These are phyloP conservation scores for Neofusicoccum ribis DNA, from an alignment of 2,329 filamentous ascomycete species.

Conservation along the genomic window DNA sequence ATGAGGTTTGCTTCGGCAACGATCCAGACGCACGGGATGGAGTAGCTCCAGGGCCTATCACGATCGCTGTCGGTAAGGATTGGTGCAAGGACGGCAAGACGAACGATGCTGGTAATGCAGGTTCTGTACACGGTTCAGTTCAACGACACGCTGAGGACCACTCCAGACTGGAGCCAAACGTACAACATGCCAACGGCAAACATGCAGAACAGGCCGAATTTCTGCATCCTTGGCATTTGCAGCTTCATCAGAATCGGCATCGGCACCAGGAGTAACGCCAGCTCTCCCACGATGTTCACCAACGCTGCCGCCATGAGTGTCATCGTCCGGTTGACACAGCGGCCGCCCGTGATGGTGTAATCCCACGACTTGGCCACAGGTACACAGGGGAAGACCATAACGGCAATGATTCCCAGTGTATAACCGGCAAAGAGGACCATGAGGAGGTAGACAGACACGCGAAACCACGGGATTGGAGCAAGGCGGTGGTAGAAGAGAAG, in stretches of 20 bases:
- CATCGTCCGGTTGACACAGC: conserved; percentile 25
- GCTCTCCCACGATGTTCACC: conserved; percentile 28
- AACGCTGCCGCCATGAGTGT: conserved; percentile 28
- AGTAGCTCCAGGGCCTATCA: background rate
- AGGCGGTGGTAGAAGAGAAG: conserved; percentile 24
- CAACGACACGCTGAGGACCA: background rate
- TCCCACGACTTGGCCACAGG: conserved; percentile 29
- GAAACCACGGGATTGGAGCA: conserved; percentile 25
- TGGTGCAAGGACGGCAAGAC: conserved; percentile 23
- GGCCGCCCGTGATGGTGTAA: conserved; percentile 20
- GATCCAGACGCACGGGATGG: background rate
- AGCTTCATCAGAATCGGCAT: conserved; percentile 28
- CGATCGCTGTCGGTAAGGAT: background rate
- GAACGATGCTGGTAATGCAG: conserved; percentile 34
- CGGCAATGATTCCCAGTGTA: conserved; percentile 26
- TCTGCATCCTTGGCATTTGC: conserved; percentile 27
- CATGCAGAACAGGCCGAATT: conserved; percentile 26
- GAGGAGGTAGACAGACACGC: conserved; percentile 2
- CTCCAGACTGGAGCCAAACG: background rate
- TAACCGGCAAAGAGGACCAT: conserved; percentile 24
- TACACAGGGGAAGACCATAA: conserved; percentile 27
- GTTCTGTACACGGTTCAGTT: conserved; percentile 25
- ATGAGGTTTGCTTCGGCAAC: conserved; percentile 44
- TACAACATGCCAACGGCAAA: conserved; percentile 25
- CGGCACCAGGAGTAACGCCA: conserved; percentile 27